A percentile compares a stretch with the other conserved stretches of the same genome.
Evolutionary conservation across 345 rosid species (phyloP).

Genomic region (Heritiera fomes): DNA sequence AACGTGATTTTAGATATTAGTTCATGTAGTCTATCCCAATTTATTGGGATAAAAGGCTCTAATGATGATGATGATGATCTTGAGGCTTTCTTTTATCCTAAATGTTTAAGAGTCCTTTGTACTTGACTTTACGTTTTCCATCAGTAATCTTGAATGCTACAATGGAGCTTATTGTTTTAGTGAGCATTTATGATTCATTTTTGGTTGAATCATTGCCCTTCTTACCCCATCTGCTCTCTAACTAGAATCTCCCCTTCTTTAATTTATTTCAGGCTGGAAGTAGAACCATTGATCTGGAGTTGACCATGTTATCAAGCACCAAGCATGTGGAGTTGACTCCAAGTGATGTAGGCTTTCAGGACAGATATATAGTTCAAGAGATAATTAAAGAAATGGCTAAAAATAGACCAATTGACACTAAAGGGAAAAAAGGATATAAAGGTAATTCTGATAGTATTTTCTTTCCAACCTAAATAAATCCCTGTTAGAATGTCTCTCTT

Average conservation of each 20-base stretch:
- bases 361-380: constrained; percentile 92
- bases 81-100: not conserved
- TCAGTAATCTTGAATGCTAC: not conserved
- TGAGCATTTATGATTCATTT: not conserved
- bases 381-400: constrained; percentile 96
- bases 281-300: constrained; percentile 81
- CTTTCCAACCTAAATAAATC: constrained; percentile 3
- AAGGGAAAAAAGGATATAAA: constrained; percentile 81
- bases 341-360: constrained; percentile 95
- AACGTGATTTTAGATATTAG: too few relatives aligned
- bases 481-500: not conserved
- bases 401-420: constrained; percentile 86
- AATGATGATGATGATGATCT: too few relatives aligned
- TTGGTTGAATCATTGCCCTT: not conserved
- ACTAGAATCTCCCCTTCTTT: not conserved
- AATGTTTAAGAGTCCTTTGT: not conserved
- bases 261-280: constrained; percentile 69
- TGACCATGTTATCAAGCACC: constrained; percentile 81
- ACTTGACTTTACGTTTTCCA: not conserved
- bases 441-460: constrained; percentile 42
- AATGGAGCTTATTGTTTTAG: not conserved
- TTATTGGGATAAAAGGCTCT: too few relatives aligned
- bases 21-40: too few relatives aligned
- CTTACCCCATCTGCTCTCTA: not conserved
- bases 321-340: constrained; percentile 92